Evolutionary conservation across 148 eudicot genomes (phyloP).

Genomic region (Nepenthes mirabilis): DNA sequence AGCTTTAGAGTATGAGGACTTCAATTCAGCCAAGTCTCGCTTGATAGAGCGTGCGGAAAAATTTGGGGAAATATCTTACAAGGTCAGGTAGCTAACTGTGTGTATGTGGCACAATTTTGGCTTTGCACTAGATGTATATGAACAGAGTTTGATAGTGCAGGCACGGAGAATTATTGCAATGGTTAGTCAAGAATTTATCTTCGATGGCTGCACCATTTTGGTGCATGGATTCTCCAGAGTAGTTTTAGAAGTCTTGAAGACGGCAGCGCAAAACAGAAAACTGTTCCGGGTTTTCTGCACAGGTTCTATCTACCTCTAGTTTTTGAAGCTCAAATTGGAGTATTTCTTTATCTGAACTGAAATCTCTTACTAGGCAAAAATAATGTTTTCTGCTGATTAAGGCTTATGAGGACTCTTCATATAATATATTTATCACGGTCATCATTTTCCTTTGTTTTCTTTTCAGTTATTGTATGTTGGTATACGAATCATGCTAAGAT

Average conservation of each 20-base stretch:
- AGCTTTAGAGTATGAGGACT: conserved; percentile 90
- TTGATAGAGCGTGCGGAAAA: conserved; percentile 98
- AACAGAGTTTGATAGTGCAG: conserved; percentile 22
- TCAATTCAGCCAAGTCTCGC: conserved; percentile 90
- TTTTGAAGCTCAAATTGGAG: conserved; percentile 1
- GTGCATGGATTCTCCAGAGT: conserved; percentile 97
- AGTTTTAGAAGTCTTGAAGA: conserved; percentile 75
- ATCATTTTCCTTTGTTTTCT: too few relatives aligned
- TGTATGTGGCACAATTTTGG: neutral
- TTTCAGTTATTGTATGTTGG: too few relatives aligned
- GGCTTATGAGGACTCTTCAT: too few relatives aligned
- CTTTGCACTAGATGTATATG: neutral
- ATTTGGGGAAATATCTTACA: conserved; percentile 93
- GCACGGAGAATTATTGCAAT: conserved; percentile 86
- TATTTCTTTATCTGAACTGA: neutral
- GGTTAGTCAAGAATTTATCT: conserved; percentile 94
- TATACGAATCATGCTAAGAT: too few relatives aligned
- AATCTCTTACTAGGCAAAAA: neutral
- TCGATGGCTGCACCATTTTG: conserved; percentile 90
- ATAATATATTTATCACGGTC: too few relatives aligned
- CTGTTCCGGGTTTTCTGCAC: conserved; percentile 81
- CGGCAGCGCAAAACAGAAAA: conserved; percentile 73
- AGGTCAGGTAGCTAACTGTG: conserved; percentile 33
- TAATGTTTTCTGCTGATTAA: too few relatives aligned
- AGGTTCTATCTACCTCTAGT: conserved; percentile 29